Conservation (phyloP, 2,329 filamentous ascomycete genomes). For the Stagonosporopsis rhizophila region DNA sequence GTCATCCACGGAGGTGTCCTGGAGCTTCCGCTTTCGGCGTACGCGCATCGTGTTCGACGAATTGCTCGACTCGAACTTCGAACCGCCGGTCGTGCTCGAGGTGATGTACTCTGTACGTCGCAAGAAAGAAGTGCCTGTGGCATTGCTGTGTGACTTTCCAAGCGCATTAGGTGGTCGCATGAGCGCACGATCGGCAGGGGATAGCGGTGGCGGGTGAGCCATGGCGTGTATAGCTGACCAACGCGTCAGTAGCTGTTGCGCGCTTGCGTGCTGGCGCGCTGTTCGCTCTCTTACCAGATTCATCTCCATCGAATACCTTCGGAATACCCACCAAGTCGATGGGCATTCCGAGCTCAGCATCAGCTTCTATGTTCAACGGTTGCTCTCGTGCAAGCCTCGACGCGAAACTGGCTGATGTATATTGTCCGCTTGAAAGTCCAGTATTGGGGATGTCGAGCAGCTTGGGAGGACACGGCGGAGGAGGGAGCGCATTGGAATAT, state of each 20-base stretch:
- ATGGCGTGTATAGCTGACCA: conserved; percentile 79
- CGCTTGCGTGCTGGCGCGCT: conserved; percentile 11
- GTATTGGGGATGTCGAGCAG: conserved; percentile 96
- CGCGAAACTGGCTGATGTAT: conserved; percentile 88
- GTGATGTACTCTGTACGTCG: conserved; percentile 96
- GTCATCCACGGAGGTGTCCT: conserved; percentile 59
- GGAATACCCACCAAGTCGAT: conserved; percentile 94
- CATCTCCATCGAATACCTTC: conserved; percentile 92
- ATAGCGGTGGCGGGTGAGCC: conserved; percentile 72
- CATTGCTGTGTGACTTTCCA: conserved; percentile 79
- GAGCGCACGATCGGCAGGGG: conserved; percentile 84
- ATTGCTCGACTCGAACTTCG: conserved; percentile 60
- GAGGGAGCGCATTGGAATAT: conserved; percentile 94
- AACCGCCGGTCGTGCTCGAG: conserved; percentile 51
- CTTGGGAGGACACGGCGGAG: conserved; percentile 93
- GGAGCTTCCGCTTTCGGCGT: conserved; percentile 47
- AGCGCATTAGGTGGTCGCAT: conserved; percentile 83
- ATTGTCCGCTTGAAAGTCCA: conserved; percentile 83
- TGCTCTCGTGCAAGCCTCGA: conserved; percentile 89
- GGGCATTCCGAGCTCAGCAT: conserved; percentile 97
- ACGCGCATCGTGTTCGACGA: conserved; percentile 54
- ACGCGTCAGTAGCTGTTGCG: conserved; percentile 30
- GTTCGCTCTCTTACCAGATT: conserved; percentile 72
- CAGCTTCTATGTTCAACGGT: conserved; percentile 93
- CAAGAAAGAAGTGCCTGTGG: conserved; percentile 87